Conservation (phyloP, 805 yeast genomes). For the Candida broadrunensis region DNA sequence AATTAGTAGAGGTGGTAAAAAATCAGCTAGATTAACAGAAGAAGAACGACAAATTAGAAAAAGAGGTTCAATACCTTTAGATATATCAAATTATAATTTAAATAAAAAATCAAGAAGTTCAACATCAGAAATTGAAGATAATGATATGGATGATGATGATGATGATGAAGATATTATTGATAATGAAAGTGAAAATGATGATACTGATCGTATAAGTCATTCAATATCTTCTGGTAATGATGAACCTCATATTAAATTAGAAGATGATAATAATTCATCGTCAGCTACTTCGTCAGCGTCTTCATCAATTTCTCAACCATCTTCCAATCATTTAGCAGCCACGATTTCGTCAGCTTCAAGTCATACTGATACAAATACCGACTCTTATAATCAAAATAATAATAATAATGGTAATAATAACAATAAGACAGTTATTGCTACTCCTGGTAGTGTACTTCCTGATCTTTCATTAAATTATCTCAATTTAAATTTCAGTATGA, state of each 20-base stretch:
- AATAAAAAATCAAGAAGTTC: background rate
- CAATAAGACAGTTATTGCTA: background rate
- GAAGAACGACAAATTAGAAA: conserved; percentile 6
- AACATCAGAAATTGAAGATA: background rate
- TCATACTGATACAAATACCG: too few species aligned
- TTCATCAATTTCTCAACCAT: background rate
- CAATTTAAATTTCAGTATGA: conserved; percentile 6
- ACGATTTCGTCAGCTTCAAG: background rate
- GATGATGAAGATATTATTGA: background rate
- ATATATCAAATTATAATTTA: background rate
- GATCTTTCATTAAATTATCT: conserved; percentile 10
- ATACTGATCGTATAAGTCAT: background rate
- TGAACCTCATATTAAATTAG: background rate
- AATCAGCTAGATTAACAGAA: conserved; percentile 9
- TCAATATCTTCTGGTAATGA: background rate
- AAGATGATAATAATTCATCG: background rate
- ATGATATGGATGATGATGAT: background rate
- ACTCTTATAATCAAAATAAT: background rate
- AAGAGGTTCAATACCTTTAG: background rate
- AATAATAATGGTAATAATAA: background rate
- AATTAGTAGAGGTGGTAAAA: conserved; percentile 44
- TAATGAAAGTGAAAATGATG: background rate
- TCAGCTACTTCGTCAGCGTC: background rate
- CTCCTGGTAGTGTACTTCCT: conserved; percentile 2
- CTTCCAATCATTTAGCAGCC: background rate